phyloP scores from a whole-genome alignment of 257 asterid species.

The Craterostigma plantagineum region DNA sequence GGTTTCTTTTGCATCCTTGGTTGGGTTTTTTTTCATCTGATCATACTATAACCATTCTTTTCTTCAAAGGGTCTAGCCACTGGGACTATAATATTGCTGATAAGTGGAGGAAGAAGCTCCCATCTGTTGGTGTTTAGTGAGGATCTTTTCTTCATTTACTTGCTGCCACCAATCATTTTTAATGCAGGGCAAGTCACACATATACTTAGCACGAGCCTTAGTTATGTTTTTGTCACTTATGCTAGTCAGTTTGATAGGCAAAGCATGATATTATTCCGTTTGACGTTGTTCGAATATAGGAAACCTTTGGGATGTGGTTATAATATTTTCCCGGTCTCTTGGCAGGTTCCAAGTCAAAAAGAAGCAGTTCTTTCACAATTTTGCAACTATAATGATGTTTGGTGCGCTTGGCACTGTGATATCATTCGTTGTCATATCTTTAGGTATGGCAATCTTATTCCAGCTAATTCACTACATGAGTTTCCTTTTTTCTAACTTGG shows the following conservation, averaged over 20 bases:
- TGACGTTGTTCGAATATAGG: too few relatives aligned
- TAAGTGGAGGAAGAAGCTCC: constrained; percentile 72
- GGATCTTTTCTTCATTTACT: constrained; percentile 91
- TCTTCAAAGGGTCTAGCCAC: constrained; percentile 60
- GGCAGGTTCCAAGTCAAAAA: constrained; percentile 75
- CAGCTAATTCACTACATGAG: not conserved
- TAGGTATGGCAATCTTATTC: constrained; percentile 33
- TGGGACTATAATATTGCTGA: constrained; percentile 65
- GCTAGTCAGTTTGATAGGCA: not conserved
- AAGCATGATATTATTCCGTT: too few relatives aligned
- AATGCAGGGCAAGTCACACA: constrained; percentile 69
- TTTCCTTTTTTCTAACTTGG: not conserved
- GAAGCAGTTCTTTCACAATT: constrained; percentile 97
- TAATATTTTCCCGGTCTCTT: not conserved
- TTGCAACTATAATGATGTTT: constrained; percentile 72
- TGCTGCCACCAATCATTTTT: constrained; percentile 97
- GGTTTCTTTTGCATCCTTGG: constrained; percentile 4
- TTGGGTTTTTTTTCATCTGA: constrained; percentile 3
- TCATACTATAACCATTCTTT: constrained; percentile 4
- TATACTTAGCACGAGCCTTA: not conserved
- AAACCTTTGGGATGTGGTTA: too few relatives aligned
- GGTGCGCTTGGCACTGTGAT: constrained; percentile 95
- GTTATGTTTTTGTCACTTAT: not conserved
- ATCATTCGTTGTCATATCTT: constrained; percentile 70
- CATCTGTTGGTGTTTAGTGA: constrained; percentile 86